phyloP scores from a whole-genome alignment of 305 asterid species.

The Fraxinus platypoda region DNA sequence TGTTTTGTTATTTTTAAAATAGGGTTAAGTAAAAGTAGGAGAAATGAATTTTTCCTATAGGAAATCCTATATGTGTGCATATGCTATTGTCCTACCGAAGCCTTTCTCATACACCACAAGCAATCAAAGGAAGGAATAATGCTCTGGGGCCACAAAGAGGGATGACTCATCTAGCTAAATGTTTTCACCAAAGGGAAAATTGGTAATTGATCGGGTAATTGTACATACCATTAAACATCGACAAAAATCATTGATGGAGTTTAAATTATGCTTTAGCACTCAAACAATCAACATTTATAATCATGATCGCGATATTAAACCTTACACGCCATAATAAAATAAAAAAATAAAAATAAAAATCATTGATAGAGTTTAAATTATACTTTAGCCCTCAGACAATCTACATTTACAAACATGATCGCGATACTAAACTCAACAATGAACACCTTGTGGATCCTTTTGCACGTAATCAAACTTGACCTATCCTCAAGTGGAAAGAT shows the following conservation, averaged over 20 bases:
- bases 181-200: not conserved
- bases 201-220: not conserved
- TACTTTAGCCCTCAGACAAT: too few species aligned
- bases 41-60: too few species aligned
- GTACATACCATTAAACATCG: not conserved
- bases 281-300: not conserved
- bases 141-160: not conserved
- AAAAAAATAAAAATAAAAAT: too few species aligned
- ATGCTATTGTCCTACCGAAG: too few species aligned
- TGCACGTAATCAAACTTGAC: not conserved
- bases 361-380: too few species aligned
- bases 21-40: too few species aligned
- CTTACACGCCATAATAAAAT: too few species aligned
- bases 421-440: not conserved
- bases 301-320: not conserved
- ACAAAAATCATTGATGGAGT: not conserved
- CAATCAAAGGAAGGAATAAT: not conserved
- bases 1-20: too few species aligned
- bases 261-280: not conserved
- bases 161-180: not conserved
- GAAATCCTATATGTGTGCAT: too few species aligned
- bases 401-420: not conserved
- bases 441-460: not conserved
- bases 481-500: not conserved
- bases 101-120: not conserved